These are phyloP conservation scores for Fusarium siculi DNA, from an alignment of 2,329 filamentous ascomycete species.

Conservation along the genomic window DNA sequence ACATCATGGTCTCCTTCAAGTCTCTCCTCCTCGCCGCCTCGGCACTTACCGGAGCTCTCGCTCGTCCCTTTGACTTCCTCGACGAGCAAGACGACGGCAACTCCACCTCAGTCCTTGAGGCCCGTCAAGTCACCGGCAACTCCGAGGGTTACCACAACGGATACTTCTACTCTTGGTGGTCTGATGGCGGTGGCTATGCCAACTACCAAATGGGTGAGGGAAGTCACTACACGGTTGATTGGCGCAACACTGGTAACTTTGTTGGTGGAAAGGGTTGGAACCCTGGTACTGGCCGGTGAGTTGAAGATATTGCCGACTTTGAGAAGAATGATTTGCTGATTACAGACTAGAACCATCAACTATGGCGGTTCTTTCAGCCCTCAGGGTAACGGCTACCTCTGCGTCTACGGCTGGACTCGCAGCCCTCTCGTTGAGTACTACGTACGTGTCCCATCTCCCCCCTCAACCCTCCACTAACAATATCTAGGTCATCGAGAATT, in stretches of 20 bases:
- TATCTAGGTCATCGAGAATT: background rate
- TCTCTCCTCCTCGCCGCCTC: slow-evolving; percentile 9
- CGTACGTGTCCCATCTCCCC: background rate
- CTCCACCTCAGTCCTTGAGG: slow-evolving; percentile 4
- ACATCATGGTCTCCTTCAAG: slow-evolving; percentile 16
- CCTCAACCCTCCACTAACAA: rapidly evolving
- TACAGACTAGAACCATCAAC: background rate
- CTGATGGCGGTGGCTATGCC: slow-evolving; percentile 11
- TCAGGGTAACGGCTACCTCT: slow-evolving; percentile 16
- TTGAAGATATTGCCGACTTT: background rate
- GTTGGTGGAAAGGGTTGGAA: slow-evolving; percentile 21
- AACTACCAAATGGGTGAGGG: slow-evolving; percentile 9
- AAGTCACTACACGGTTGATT: slow-evolving; percentile 4
- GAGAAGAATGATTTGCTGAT: background rate
- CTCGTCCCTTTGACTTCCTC: slow-evolving; percentile 19
- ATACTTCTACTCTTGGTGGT: slow-evolving; percentile 28
- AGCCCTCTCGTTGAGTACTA: slow-evolving; percentile 19
- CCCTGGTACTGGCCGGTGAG: slow-evolving; percentile 19
- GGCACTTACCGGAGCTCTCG: slow-evolving; percentile 10
- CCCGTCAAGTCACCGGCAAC: slow-evolving; percentile 11
- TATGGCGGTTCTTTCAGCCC: slow-evolving; percentile 13
- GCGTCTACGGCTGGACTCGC: slow-evolving; percentile 17
- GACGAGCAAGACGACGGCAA: slow-evolving; percentile 17
- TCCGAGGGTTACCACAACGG: slow-evolving; percentile 10
- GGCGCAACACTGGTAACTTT: slow-evolving; percentile 25